phyloP scores from a whole-genome alignment of 441 rosid species.

The Erysimum cheiri region DNA sequence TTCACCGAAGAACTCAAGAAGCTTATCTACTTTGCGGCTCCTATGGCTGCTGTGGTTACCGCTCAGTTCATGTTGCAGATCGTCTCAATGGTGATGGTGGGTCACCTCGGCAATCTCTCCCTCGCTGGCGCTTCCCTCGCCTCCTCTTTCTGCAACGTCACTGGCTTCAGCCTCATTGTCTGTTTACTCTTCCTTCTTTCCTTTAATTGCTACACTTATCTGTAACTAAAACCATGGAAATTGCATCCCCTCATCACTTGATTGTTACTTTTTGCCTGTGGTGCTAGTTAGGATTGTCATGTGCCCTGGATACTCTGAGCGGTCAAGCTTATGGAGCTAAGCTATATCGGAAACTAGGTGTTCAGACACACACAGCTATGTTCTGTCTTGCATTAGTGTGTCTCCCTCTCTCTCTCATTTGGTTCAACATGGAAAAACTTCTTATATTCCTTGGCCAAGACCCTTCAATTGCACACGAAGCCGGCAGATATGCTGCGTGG shows the following conservation, averaged over 20 bases:
- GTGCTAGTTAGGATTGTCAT: constrained; percentile 60
- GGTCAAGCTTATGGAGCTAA: constrained; percentile 77
- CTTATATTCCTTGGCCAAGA: constrained; percentile 59
- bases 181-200: constrained; percentile 16
- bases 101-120: constrained; percentile 61
- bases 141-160: constrained; percentile 51
- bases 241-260: background rate
- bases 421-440: constrained; percentile 56
- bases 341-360: constrained; percentile 54
- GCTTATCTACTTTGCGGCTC: constrained; percentile 54
- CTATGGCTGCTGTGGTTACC: constrained; percentile 59
- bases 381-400: constrained; percentile 57
- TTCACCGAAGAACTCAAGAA: constrained; percentile 52
- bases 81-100: constrained; percentile 60
- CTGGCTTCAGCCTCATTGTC: constrained; percentile 60
- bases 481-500: constrained; percentile 53
- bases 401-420: constrained; percentile 58
- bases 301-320: constrained; percentile 61
- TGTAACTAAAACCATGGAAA: constrained; percentile 8
- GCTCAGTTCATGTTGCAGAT: constrained; percentile 56
- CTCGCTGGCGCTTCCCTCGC: constrained; percentile 62
- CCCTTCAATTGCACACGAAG: constrained; percentile 57
- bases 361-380: constrained; percentile 63
- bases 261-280: background rate
- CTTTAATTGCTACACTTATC: background rate